Evolutionary conservation across 2,329 filamentous ascomycete genomes (phyloP), one percentile per base, ranked within the genome.

Genomic region (Exophiala xenobiotica): DNA sequence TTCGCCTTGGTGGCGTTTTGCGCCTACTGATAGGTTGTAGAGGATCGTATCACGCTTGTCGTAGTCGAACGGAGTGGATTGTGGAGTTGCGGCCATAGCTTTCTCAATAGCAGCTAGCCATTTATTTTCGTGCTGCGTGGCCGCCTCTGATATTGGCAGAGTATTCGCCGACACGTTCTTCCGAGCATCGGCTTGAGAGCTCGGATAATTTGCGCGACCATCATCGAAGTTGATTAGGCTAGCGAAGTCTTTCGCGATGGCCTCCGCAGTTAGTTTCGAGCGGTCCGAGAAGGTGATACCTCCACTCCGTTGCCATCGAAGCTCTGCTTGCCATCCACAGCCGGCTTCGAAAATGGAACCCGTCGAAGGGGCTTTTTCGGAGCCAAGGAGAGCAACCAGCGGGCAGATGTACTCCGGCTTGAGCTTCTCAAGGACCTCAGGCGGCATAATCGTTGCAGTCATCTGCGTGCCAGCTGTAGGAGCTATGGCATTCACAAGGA

Each of bases 361-460:
- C 51, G 90, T 96, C 12, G 83, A 81, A 66, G 87, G 81, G 20
- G 92, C 92, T 47, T 90, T 84, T 74, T 89, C 88, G 75, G 97
- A 93, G 12, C 82, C 85, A 51, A 99, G 87, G 38, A 91, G 83
- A 49, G 92, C 83, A 47, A 97, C 90, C 33, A 97, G 75, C 54
- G 93, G 93, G 45, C 92, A 93, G 70, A 97, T 91, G 73, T 96
- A 96, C 68, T 97, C 92, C 54, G 93, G 93, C 84, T 97, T 97
- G 80, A 97, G 95, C 40, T 92, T 91, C 76, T 96, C 90, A n/a
- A 97, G 90, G 76, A 97, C 83, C 77, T 97, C 93, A 73, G 96
- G 90, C 24, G 93, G 92, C 78, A 97, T 82, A 69, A 97, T 88
- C 43, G 88, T 92, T 92, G 50, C 93, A 29, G 6, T 97, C 88